A percentile compares a stretch with the other conserved stretches of the same genome.
Evolutionary conservation across 352 stramenopile genomes (phyloP).

Genomic region (Lagenidium giganteum): DNA sequence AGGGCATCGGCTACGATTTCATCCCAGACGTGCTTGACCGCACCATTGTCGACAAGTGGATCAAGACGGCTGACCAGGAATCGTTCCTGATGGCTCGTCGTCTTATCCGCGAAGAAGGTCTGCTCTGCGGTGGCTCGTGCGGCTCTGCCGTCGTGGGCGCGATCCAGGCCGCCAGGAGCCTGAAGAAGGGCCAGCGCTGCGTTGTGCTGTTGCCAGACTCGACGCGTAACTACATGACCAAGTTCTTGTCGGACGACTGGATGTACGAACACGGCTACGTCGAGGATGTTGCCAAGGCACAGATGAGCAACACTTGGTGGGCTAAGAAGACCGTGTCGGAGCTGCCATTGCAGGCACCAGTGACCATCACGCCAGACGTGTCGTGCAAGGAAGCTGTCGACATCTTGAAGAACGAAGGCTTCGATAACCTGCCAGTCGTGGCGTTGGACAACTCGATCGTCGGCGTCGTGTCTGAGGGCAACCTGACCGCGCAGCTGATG

Average conservation of each 20-base stretch:
- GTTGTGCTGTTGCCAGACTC: constrained; percentile 95
- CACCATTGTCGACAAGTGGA: constrained; percentile 91
- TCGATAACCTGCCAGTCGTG: constrained; percentile 77
- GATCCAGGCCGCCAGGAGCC: constrained; percentile 80
- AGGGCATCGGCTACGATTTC: constrained; percentile 98
- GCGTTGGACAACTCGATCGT: constrained; percentile 86
- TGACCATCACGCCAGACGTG: constrained; percentile 89
- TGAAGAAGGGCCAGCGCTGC: constrained; percentile 87
- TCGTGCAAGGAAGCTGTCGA: constrained; percentile 93
- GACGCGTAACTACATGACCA: constrained; percentile 98
- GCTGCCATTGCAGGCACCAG: constrained; percentile 82
- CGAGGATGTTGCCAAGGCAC: constrained; percentile 67
- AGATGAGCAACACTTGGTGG: constrained; percentile 91
- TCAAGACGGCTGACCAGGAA: constrained; percentile 93
- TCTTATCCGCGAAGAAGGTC: constrained; percentile 93
- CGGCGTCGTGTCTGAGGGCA: constrained; percentile 95
- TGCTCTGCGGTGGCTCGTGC: constrained; percentile 93
- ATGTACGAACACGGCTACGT: constrained; percentile 87
- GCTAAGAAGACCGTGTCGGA: constrained; percentile 90
- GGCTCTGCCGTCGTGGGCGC: constrained; percentile 86
- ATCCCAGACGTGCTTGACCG: constrained; percentile 94
- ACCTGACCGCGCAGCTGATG: constrained; percentile 92
- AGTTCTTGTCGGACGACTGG: constrained; percentile 96
- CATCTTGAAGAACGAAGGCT: constrained; percentile 91
- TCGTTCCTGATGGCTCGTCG: constrained; percentile 91